Percentiles rank a stretch among this genome's conserved stretches.
Evolutionary conservation across 2,329 filamentous ascomycete species (phyloP).

Genomic region (Neurospora crassa): DNA sequence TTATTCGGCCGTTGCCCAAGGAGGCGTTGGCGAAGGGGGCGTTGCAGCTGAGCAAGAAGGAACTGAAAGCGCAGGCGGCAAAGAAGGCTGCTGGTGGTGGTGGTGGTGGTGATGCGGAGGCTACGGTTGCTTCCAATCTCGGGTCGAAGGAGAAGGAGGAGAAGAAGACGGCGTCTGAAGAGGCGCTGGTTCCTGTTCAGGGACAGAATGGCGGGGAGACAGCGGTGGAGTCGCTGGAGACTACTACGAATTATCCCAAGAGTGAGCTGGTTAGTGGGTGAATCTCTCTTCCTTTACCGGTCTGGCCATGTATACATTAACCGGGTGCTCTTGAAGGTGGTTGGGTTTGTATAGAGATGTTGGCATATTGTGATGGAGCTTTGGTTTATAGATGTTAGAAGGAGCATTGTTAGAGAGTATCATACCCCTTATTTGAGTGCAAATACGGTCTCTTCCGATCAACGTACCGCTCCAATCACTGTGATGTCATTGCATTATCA

Average conservation of each 20-base stretch:
- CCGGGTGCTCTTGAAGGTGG: not conserved
- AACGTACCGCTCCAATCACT: not conserved
- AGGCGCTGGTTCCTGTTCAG: not conserved
- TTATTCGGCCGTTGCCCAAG: constrained; percentile 74
- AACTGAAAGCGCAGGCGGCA: constrained; percentile 25
- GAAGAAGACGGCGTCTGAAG: not conserved
- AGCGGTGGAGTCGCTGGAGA: constrained; percentile 3
- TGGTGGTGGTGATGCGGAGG: not conserved
- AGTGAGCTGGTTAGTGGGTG: constrained; percentile 13
- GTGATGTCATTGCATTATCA: not conserved
- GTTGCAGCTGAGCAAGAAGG: constrained; percentile 53
- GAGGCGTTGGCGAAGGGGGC: constrained; percentile 80
- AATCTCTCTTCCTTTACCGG: not conserved
- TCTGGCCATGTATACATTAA: not conserved
- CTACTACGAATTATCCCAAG: constrained; percentile 7
- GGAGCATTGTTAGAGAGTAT: not conserved
- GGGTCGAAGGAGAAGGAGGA: not conserved
- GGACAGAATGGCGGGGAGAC: not conserved
- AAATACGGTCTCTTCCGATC: not conserved
- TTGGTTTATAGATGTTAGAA: not conserved
- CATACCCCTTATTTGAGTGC: not conserved
- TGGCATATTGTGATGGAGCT: not conserved
- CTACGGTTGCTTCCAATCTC: not conserved
- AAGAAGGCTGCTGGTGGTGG: constrained; percentile 4
- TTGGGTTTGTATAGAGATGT: not conserved